phyloP scores from a whole-genome alignment of 805 yeast genomes.

The Suhomyces tanzawaensis region DNA sequence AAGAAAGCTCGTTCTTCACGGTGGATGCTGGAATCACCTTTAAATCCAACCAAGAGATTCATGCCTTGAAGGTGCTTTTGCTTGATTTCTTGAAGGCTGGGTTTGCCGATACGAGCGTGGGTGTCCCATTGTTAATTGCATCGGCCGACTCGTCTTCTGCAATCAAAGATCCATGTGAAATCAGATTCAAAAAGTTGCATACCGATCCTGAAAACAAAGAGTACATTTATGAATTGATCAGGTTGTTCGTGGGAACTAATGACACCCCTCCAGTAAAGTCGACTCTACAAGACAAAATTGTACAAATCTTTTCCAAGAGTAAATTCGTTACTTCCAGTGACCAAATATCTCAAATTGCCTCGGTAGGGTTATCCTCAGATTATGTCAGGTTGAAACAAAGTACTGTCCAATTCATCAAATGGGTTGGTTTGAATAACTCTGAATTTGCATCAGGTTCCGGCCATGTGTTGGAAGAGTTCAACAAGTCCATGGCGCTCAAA shows the following conservation, averaged over 20 bases:
- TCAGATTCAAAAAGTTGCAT: conserved; percentile 47
- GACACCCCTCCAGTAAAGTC: conserved; percentile 50
- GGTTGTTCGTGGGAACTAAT: conserved; percentile 52
- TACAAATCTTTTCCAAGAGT: conserved; percentile 51
- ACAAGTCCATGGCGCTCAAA: conserved; percentile 47
- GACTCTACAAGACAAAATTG: conserved; percentile 54
- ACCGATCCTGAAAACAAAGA: conserved; percentile 51
- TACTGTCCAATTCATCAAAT: conserved; percentile 62
- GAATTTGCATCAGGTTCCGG: conserved; percentile 4
- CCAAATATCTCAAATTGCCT: conserved; percentile 47
- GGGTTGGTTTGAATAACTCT: conserved; percentile 40
- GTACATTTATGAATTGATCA: conserved; percentile 44
- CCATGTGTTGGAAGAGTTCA: conserved; percentile 25
- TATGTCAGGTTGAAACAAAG: conserved; percentile 51
- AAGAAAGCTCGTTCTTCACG: conserved; percentile 62
- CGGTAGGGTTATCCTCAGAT: conserved; percentile 59
- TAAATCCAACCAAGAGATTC: conserved; percentile 45
- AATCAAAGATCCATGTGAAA: conserved; percentile 54
- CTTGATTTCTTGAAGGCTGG: conserved; percentile 42
- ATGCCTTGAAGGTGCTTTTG: conserved; percentile 24
- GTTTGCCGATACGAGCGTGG: conserved; percentile 34
- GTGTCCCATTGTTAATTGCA: conserved; percentile 59
- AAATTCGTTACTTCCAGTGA: conserved; percentile 44
- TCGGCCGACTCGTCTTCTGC: conserved; percentile 57
- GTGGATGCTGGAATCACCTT: conserved; percentile 64